Conservation (phyloP, 2,329 filamentous ascomycete genomes). For the Aspergillus ruber region DNA sequence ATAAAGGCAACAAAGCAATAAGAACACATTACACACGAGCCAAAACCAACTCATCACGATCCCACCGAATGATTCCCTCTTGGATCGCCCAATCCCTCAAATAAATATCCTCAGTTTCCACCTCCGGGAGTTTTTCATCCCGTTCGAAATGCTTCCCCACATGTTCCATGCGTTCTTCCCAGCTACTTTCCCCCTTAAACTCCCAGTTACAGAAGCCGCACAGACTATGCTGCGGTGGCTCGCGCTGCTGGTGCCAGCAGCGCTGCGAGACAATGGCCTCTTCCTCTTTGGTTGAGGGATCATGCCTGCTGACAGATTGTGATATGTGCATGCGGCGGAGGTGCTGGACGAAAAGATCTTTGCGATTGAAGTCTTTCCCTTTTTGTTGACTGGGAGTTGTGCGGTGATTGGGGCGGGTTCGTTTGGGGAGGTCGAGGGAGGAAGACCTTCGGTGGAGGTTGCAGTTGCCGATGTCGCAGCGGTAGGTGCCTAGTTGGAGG, state of each 20-base stretch:
- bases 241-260: constrained; percentile 57
- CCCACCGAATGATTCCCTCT: constrained; percentile 25
- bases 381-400: constrained; percentile 15
- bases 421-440: constrained; percentile 63
- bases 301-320: constrained; percentile 40
- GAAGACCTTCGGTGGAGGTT: constrained; percentile 49
- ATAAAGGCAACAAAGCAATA: constrained; percentile 2
- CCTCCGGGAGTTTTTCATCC: constrained; percentile 19
- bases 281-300: constrained; percentile 24
- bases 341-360: constrained; percentile 87
- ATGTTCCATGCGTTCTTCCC: constrained; percentile 84
- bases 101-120: constrained; percentile 36
- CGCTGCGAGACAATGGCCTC: constrained; percentile 46
- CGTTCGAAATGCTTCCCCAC: constrained; percentile 75
- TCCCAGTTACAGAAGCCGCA: constrained; percentile 51
- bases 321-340: constrained; percentile 75
- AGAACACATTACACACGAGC: constrained; percentile 11
- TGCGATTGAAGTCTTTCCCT: constrained; percentile 74
- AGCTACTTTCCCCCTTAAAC: constrained; percentile 60
- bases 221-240: constrained; percentile 57
- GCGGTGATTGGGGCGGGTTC: constrained; percentile 25
- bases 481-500: constrained; percentile 65
- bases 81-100: constrained; percentile 34
- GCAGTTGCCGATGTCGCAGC: constrained; percentile 63
- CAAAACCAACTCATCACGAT: constrained; percentile 16